phyloP scores from a whole-genome alignment of 2,329 filamentous ascomycete species.

The Teratosphaeriaceae sp. region DNA sequence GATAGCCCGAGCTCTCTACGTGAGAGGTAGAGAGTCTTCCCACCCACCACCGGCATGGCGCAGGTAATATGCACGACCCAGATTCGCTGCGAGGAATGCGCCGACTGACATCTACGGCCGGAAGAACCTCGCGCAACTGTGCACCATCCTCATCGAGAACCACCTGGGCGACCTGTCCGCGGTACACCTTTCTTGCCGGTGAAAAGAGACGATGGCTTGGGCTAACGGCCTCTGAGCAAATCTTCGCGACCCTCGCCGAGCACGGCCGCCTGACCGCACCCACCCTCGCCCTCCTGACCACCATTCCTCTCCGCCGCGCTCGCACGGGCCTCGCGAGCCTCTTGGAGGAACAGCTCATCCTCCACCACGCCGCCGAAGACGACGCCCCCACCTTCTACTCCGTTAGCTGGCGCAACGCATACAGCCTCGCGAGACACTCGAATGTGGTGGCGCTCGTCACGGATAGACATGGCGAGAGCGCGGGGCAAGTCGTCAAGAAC shows the following conservation, averaged over 20 bases:
- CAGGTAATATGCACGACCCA: slow-evolving; percentile 6
- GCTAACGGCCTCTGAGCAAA: slow-evolving; percentile 53
- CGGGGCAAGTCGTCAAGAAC: slow-evolving; percentile 66
- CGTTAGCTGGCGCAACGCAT: slow-evolving; percentile 71
- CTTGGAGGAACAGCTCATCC: slow-evolving; percentile 73
- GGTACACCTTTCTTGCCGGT: slow-evolving; percentile 50
- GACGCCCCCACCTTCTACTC: slow-evolving; percentile 66
- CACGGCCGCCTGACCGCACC: slow-evolving; percentile 69
- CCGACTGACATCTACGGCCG: neutral
- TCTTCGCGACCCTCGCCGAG: slow-evolving; percentile 71
- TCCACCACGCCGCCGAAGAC: slow-evolving; percentile 46
- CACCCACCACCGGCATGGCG: slow-evolving; percentile 2
- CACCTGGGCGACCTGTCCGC: slow-evolving; percentile 86
- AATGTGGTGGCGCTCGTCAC: slow-evolving; percentile 74
- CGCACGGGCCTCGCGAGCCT: slow-evolving; percentile 77
- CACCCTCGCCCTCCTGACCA: slow-evolving; percentile 64
- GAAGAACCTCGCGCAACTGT: slow-evolving; percentile 81
- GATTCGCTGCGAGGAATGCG: slow-evolving; percentile 2
- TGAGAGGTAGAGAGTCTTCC: slow-evolving; percentile 29
- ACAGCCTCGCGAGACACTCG: slow-evolving; percentile 72
- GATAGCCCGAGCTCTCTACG: slow-evolving; percentile 27
- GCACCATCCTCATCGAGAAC: slow-evolving; percentile 80
- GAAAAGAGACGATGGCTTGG: neutral
- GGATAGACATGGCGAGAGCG: slow-evolving; percentile 65
- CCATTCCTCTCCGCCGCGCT: slow-evolving; percentile 66